Evolutionary conservation across 2,329 filamentous ascomycete species (phyloP), one percentile per base, ranked within the genome.

Genomic region (Phoma sp.): DNA sequence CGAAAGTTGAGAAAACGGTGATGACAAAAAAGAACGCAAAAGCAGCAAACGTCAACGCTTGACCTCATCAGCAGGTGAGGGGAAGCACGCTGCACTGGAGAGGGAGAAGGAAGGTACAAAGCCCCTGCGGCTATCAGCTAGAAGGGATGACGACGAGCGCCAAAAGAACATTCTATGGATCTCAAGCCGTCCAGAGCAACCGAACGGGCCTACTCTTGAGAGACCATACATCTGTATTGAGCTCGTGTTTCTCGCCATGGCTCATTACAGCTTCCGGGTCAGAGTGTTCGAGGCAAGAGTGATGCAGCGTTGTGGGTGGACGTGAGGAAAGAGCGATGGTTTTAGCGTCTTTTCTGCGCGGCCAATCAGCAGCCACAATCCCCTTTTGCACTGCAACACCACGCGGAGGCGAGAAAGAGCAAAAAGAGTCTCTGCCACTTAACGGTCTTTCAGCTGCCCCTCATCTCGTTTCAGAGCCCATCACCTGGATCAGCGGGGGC

Each of bases 221-320:
- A 65, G 59, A 51, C 58, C 58, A 66, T 33, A 56, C 59, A 62
- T 32, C 55, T 51, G 19, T 50, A 35, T 27, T 21, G 48, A 35
- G 50, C 56, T 31, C 51, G 47, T 38, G 7, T 43, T 51, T 39
- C 33, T 52, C 39, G 43, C 56, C 56, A 60, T 59, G 51, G 58
- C 58, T 61, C 57, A 67, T 65, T 64, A 68, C 63, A 63, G 45
- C 41, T 62, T 33, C 58, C 45, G 44, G 55, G 51, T 57, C 49
- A 56, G 53, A 25, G 58, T 61, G 63, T 61, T 55, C 51, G 56
- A 60, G 43, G 58, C 60, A 53, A 62, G 51, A 58, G 64, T 62
- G 55, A 67, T 62, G 66, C 55, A 58, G 64, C 62, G 33, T 49
- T 54, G 58, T 72, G 71, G 57, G 60, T 73, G 71, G 72, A 64